Conservation (phyloP, 2,329 filamentous ascomycete genomes). For the Alternaria hordeiaustralica region DNA sequence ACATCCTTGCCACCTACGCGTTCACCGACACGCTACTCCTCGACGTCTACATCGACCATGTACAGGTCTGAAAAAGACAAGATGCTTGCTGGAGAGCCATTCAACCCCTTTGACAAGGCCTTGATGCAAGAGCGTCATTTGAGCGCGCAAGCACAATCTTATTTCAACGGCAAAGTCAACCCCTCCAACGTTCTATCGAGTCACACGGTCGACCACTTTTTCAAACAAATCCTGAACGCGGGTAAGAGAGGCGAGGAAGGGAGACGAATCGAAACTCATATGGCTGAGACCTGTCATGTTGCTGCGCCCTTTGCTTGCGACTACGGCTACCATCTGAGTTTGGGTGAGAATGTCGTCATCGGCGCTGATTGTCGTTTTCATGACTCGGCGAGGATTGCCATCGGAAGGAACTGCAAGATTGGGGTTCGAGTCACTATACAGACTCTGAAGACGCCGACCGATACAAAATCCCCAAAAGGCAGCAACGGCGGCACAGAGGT, state of each 20-base stretch:
- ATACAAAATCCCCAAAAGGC: slow-evolving; percentile 75
- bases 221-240: slow-evolving; percentile 74
- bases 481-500: slow-evolving; percentile 74
- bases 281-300: slow-evolving; percentile 79
- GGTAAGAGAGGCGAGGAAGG: slow-evolving; percentile 44
- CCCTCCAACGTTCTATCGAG: slow-evolving; percentile 69
- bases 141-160: slow-evolving; percentile 80
- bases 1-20: slow-evolving; percentile 28
- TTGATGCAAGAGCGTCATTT: slow-evolving; percentile 83
- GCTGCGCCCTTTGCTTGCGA: slow-evolving; percentile 91
- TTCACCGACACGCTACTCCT: slow-evolving; percentile 31
- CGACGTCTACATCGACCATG: slow-evolving; percentile 36
- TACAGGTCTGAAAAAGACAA: slow-evolving; percentile 79
- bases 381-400: slow-evolving; percentile 82
- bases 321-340: slow-evolving; percentile 92
- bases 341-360: slow-evolving; percentile 85
- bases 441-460: slow-evolving; percentile 74
- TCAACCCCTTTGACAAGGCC: slow-evolving; percentile 78
- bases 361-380: slow-evolving; percentile 84
- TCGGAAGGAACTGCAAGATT: slow-evolving; percentile 74
- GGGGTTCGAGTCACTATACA: slow-evolving; percentile 88
- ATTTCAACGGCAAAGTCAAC: slow-evolving; percentile 85
- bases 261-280: slow-evolving; percentile 55
- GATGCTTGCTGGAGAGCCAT: slow-evolving; percentile 83
- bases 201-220: slow-evolving; percentile 71